phyloP scores from a whole-genome alignment of 2,329 filamentous ascomycete genomes.

The Calonectria multiphialidica region DNA sequence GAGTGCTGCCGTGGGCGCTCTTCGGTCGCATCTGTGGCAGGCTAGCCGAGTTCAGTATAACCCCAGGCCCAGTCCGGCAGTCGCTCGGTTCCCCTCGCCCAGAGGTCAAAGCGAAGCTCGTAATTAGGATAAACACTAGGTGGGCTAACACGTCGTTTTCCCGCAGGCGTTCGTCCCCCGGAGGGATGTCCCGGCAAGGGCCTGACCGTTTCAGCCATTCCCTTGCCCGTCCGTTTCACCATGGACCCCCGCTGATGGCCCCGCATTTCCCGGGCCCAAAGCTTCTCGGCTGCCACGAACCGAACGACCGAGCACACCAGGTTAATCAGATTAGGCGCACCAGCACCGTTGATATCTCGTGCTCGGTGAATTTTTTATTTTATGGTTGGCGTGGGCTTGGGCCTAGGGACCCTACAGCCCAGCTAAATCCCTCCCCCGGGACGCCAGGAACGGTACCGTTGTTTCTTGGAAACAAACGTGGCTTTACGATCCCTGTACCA shows the following conservation, averaged over 20 bases:
- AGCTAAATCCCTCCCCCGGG: not conserved
- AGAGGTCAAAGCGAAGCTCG: constrained; percentile 14
- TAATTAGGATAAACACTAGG: not conserved
- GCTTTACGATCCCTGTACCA: not conserved
- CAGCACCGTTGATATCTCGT: constrained; percentile 3
- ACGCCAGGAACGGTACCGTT: not conserved
- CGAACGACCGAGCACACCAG: not conserved
- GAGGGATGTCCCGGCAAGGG: constrained; percentile 4
- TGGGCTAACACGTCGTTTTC: not conserved
- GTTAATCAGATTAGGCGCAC: not conserved
- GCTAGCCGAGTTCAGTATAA: not conserved
- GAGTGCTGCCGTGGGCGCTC: not conserved
- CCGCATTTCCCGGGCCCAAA: not conserved
- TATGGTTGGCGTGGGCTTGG: not conserved
- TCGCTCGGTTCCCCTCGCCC: constrained; percentile 4
- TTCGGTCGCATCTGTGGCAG: not conserved
- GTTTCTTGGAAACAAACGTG: not conserved
- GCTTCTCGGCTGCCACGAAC: not conserved
- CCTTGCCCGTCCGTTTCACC: constrained; percentile 11
- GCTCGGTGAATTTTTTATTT: constrained; percentile 20
- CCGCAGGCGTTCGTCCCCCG: not conserved
- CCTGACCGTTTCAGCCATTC: constrained; percentile 16
- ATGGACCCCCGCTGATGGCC: not conserved
- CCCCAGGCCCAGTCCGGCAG: not conserved
- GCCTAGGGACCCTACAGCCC: not conserved